Percentiles rank a stretch among this genome's conserved stretches.
phyloP scores from a whole-genome alignment of 495 filamentous ascomycete species.

The Podospora tetraspora region DNA sequence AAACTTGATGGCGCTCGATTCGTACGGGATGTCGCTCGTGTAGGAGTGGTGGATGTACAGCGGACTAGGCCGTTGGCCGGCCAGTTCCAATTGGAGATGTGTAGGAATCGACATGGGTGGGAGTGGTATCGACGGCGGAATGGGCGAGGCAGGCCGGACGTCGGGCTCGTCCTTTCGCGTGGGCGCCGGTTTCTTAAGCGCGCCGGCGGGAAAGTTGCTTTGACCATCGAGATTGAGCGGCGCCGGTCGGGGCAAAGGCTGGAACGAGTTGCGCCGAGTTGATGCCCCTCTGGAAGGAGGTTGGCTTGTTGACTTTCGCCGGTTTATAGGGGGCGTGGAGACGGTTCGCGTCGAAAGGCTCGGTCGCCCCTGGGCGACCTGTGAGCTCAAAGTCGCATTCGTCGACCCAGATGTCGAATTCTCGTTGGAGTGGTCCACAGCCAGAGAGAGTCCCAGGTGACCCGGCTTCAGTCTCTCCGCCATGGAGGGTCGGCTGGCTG shows the following conservation, averaged over 20 bases:
- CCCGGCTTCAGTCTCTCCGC: conserved; percentile 24
- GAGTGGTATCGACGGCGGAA: conserved; percentile 66
- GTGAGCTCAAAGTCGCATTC: background rate
- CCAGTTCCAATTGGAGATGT: conserved; percentile 81
- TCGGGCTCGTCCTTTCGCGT: conserved; percentile 23
- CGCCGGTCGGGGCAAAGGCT: conserved; percentile 22
- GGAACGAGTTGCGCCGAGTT: conserved; percentile 31
- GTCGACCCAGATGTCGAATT: background rate
- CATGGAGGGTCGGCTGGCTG: conserved; percentile 26
- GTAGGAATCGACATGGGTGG: conserved; percentile 84
- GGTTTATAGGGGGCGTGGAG: conserved; percentile 41
- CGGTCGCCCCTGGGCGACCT: conserved; percentile 16
- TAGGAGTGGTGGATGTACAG: conserved; percentile 80
- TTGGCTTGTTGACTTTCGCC: conserved; percentile 30
- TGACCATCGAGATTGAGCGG: conserved; percentile 30
- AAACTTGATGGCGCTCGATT: conserved; percentile 93
- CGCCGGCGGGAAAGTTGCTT: conserved; percentile 13
- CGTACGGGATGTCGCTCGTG: conserved; percentile 73
- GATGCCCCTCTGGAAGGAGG: conserved; percentile 19
- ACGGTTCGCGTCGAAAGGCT: conserved; percentile 31
- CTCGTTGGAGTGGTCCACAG: background rate
- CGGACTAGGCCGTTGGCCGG: conserved; percentile 74
- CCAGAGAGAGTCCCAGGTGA: conserved; percentile 2
- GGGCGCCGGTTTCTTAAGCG: conserved; percentile 12
- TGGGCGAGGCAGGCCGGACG: conserved; percentile 53